A percentile compares a stretch with the other conserved stretches of the same genome.
Conservation (phyloP, 768 basidiomycete species). For the Leucogyrophana mollusca region DNA sequence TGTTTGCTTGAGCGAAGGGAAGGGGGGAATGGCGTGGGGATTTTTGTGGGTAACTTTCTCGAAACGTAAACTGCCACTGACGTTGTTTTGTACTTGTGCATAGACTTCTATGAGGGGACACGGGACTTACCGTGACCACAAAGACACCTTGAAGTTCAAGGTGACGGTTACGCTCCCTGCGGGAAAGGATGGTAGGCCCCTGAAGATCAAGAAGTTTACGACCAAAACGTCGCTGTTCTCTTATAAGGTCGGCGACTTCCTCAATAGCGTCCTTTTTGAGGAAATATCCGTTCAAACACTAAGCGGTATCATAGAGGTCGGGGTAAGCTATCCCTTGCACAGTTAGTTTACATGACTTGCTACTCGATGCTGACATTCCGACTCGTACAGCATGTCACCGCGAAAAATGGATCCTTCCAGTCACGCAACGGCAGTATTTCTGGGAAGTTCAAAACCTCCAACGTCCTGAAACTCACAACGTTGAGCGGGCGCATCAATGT, state of each 20-base stretch:
- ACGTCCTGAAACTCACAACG: conserved; percentile 34
- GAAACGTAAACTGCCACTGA: too few relatives aligned
- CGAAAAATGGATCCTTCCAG: conserved; percentile 21
- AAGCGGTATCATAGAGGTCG: conserved; percentile 32
- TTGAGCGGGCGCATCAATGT: conserved; percentile 40
- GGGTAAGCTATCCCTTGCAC: conserved; percentile 31
- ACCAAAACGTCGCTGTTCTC: conserved; percentile 40
- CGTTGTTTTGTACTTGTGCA: too few relatives aligned
- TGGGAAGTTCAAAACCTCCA: conserved; percentile 39
- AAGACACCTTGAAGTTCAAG: conserved; percentile 30
- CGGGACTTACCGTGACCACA: conserved; percentile 29
- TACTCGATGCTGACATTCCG: too few relatives aligned
- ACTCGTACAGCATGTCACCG: conserved; percentile 30
- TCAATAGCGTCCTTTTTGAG: conserved; percentile 34
- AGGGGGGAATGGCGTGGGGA: conserved; percentile 27
- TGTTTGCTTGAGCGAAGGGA: conserved; percentile 27
- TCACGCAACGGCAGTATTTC: conserved; percentile 46
- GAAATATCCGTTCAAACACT: conserved; percentile 32
- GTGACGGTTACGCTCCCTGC: conserved; percentile 38
- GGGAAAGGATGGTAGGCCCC: conserved; percentile 14
- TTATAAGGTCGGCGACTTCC: conserved; percentile 36
- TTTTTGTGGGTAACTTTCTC: conserved; percentile 26
- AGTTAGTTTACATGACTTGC: too few relatives aligned
- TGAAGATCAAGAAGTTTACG: conserved; percentile 40
- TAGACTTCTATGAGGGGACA: not conserved